Evolutionary conservation across 768 basidiomycete species (phyloP).

Genomic region (Mycena kentingensis): DNA sequence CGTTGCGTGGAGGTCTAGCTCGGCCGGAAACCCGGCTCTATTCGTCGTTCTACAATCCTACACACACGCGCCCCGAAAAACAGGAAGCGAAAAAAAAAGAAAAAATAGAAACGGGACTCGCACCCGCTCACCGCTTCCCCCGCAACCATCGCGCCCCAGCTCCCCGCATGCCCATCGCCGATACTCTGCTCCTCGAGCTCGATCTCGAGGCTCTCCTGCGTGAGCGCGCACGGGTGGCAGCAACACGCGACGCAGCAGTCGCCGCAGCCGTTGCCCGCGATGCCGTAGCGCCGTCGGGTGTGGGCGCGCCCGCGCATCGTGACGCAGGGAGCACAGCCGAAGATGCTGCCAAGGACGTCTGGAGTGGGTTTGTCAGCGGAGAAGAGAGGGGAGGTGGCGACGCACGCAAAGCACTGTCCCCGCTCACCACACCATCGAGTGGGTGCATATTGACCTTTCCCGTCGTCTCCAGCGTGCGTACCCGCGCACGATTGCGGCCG

Average conservation of each 20-base stretch:
- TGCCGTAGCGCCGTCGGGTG: background rate
- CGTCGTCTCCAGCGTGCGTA: background rate
- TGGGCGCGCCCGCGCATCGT: background rate
- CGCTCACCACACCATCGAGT: background rate
- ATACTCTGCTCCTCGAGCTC: slow-evolving; percentile 18
- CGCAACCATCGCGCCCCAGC: background rate
- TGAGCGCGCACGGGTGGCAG: slow-evolving; percentile 6
- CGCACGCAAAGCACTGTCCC: background rate
- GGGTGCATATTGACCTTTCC: background rate
- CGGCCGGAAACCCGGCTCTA: too few species aligned
- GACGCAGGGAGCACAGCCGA: background rate
- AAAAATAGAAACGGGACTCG: too few species aligned
- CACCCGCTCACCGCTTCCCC: too few species aligned
- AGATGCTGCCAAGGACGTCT: background rate
- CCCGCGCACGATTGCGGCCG: background rate
- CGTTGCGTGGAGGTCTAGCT: too few species aligned
- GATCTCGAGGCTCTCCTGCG: slow-evolving; percentile 17
- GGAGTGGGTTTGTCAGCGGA: background rate
- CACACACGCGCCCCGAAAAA: too few species aligned
- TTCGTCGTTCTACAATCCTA: too few species aligned
- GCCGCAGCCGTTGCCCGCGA: background rate
- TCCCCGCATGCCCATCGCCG: background rate
- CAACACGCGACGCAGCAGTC: background rate
- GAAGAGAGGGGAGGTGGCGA: background rate
- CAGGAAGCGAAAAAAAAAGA: too few species aligned